Evolutionary conservation across 1,139 yeast species (phyloP), one percentile per base, ranked within the genome.

Genomic region (Geotrichum bryndzae): DNA sequence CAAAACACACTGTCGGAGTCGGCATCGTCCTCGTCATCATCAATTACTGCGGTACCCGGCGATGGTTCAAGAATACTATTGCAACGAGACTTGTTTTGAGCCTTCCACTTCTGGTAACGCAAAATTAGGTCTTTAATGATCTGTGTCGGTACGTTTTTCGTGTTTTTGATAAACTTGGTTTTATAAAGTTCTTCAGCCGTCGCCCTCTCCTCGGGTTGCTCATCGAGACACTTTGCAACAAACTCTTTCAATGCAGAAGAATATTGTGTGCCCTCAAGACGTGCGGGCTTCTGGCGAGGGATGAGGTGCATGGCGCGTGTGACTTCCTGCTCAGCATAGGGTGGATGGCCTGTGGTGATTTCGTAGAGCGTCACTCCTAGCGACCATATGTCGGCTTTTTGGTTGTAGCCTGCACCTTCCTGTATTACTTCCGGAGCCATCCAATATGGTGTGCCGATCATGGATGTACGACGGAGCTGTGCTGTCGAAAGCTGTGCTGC

Each of bases 381-480:
- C 0, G 96, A 89, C 97, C 97, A 90, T 11, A 90, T 88, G 73
- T 90, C 97, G 0, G 95, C 96, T 74, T 88, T 90, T 58, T 85
- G 84, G 69, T 90, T 89, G 73, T 90, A 90, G 1, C 87, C 80
- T 25, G 88, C 88, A 41, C 99, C 99, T 73, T 94, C 98, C 72
- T 92, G 84, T 54, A 94, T 94, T 31, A 94, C 99, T 73, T 94
- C 99, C 0, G 99, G 99, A 0, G 99, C 99, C 99, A 95, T 95
- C 99, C 99, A 95, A 73, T 92, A 95, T 0, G 99, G 99, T 0
- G 99, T 95, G 5, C 99, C 99, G 0, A 96, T 98, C 84, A 94
- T 91, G 0, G 99, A 94, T 53, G 94, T 90, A 69, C 99, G 81
- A 71, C 92, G 88, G 57, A 85, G 75, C 41, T 86, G 85, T 52